Base-by-base conservation (phyloP, 805 yeast species). In the Candida koratica region DNA sequence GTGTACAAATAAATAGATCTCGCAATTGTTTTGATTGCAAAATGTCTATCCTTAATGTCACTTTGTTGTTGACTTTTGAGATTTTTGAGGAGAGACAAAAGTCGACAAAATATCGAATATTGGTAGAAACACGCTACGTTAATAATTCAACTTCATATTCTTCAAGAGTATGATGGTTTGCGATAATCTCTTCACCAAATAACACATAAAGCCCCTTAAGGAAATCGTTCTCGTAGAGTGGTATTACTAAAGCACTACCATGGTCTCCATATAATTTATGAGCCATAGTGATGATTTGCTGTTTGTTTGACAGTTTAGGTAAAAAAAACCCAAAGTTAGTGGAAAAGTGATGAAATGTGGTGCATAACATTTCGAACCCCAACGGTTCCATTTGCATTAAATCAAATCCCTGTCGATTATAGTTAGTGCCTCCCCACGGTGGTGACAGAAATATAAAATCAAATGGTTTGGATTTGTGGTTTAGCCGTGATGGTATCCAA, bases 381-480 rank as follows among this genome's bases (percentile, higher is more conserved):
- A 79, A 55, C 0, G 88, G 88, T 29, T 56, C 46, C 44, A 61
- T 53, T 7, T 53, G 41, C 25, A 59, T 57, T 15, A 81, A 53
- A 44, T 80, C 79, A 54, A 71, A 81, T 2, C 46, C 43, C 0
- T 54, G 53, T 16, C 55, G 48, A 32, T 61, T 58, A 54, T 84
- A 85, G 2, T 58, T 52, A 0, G 86, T 83, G 0, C 95, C 95
- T 22, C 93, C 94, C 95, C 94, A 85, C 0, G 94, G 94, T 1
- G 94, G 94, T 1, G 90, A 81, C n/a, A 77, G 71, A 58, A 82
- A 84, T 7, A 77, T 67, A 34, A 79, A 64, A 45, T 77, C 83
- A 25, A 74, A 68, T 9, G 56, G 53, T 16, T 40, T 42, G 0
- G 33, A 8, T n/a, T 52, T 33, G 34, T 31, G 13, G 37, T 40